A percentile compares a stretch with the other conserved stretches of the same genome.
Conservation (phyloP, 106 monocot species). For the Phalaenopsis aphrodite region DNA sequence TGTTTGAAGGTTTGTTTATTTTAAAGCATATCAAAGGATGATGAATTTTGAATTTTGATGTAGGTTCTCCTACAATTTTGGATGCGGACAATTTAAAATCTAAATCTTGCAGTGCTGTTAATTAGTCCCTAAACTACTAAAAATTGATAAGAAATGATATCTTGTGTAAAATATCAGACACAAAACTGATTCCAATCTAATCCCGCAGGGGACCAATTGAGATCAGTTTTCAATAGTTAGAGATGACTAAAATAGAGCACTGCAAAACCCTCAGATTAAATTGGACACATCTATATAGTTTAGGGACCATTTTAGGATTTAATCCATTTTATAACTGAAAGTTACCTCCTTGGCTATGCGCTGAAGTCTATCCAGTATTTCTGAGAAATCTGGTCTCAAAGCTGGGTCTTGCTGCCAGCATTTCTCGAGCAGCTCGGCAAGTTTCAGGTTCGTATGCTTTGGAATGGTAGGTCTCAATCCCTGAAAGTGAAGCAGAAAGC, state of each 20-base stretch:
- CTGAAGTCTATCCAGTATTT: slow-evolving; percentile 51
- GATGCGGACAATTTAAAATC: no score
- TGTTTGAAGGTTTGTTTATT: slow-evolving; percentile 10
- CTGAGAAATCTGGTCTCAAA: slow-evolving; percentile 78
- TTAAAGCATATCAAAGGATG: not conserved
- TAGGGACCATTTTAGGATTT: no score
- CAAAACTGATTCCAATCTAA: no score
- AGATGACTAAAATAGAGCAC: no score
- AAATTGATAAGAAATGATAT: no score
- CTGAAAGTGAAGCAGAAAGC: slow-evolving; percentile 22
- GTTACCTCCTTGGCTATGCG: slow-evolving; percentile 51
- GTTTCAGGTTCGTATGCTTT: slow-evolving; percentile 48
- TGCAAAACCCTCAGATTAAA: no score
- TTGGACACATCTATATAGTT: no score
- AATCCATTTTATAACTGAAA: not conserved
- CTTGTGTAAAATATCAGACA: no score
- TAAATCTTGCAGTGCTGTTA: no score
- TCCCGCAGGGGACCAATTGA: no score
- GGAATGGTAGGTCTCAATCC: slow-evolving; percentile 82
- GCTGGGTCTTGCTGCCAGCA: slow-evolving; percentile 90
- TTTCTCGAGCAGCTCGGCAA: slow-evolving; percentile 55
- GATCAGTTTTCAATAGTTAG: no score
- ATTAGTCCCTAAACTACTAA: no score
- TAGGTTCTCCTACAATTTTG: not conserved
- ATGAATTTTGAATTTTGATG: not conserved